A percentile compares a stretch with the other conserved stretches of the same genome.
Conservation (phyloP, 805 yeast genomes). For the Yueomyces sinensis region DNA sequence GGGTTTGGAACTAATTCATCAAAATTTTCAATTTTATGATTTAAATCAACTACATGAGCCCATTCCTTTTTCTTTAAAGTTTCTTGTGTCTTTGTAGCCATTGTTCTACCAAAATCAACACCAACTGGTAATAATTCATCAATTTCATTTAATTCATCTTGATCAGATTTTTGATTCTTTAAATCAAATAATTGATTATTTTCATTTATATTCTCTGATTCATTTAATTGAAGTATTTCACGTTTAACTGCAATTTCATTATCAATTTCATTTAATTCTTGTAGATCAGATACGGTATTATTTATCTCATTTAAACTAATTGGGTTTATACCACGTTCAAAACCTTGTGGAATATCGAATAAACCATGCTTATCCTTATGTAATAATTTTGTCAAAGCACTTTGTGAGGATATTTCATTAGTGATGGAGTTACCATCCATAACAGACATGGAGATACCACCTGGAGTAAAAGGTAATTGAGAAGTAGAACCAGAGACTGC, state of each 20-base stretch:
- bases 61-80: constrained; percentile 42
- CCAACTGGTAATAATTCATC: constrained; percentile 40
- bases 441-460: constrained; percentile 43
- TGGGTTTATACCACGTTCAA: constrained; percentile 52
- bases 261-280: constrained; percentile 19
- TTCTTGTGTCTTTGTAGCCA: constrained; percentile 10
- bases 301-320: constrained; percentile 9
- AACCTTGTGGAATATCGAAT: constrained; percentile 73
- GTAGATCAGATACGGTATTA: too few species aligned
- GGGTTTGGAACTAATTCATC: constrained; percentile 81
- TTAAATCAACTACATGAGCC: constrained; percentile 91
- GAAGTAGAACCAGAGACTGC: constrained; percentile 56
- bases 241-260: constrained; percentile 22
- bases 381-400: constrained; percentile 23
- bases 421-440: constrained; percentile 7
- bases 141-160: constrained; percentile 18
- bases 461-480: constrained; percentile 85
- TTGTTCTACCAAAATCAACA: constrained; percentile 32
- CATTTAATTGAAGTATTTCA: constrained; percentile 26
- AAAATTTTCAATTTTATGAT: constrained; percentile 74
- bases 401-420: constrained; percentile 4
- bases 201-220: constrained; percentile 9
- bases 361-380: constrained; percentile 66
- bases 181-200: constrained; percentile 4
- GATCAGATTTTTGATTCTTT: constrained; percentile 1